phyloP scores from a whole-genome alignment of 129 eudicot genomes.

The Centella asiatica region DNA sequence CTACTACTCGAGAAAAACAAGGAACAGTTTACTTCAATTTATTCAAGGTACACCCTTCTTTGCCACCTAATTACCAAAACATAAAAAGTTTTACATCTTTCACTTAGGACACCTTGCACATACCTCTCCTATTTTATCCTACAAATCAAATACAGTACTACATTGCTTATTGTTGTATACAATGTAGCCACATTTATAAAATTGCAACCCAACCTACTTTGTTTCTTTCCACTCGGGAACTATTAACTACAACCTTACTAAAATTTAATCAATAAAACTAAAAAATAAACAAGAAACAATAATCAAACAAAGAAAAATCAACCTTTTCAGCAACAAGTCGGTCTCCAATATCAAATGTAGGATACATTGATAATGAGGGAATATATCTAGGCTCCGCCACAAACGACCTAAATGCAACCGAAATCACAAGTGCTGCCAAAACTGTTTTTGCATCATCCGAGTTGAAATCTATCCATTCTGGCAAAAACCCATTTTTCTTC shows the following conservation, averaged over 20 bases:
- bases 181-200: too few species aligned
- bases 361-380: constrained; percentile 96
- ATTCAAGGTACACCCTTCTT: too few species aligned
- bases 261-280: neutral
- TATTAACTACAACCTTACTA: neutral
- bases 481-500: constrained; percentile 48
- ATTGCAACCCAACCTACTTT: too few species aligned
- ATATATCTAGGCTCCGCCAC: constrained; percentile 96
- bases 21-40: too few species aligned
- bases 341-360: constrained; percentile 98
- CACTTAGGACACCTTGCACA: too few species aligned
- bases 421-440: constrained; percentile 65
- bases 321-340: constrained; percentile 96
- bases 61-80: too few species aligned
- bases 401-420: constrained; percentile 83
- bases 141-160: too few species aligned
- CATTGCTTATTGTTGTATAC: too few species aligned
- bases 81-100: too few species aligned
- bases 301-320: neutral
- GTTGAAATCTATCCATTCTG: constrained; percentile 80
- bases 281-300: neutral
- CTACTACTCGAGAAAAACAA: too few species aligned
- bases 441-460: constrained; percentile 91
- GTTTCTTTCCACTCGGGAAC: neutral
- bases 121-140: too few species aligned